A percentile compares a stretch with the other conserved stretches of the same genome.
Evolutionary conservation across 192 early-diverging fungal genomes (phyloP).

Genomic region (Entrophospora sp.): DNA sequence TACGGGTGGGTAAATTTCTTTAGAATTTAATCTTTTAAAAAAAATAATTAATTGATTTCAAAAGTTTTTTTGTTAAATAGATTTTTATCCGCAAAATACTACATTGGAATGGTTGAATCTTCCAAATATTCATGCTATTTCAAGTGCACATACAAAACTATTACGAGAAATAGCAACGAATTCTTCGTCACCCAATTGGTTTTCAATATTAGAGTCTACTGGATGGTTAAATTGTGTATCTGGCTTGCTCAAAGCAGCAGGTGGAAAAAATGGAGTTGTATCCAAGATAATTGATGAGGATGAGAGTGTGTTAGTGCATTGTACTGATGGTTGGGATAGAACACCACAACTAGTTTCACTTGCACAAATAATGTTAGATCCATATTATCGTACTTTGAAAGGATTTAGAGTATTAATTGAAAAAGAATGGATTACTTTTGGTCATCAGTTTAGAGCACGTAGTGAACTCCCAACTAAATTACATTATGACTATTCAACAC

Average conservation of each 20-base stretch:
- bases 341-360: constrained; percentile 37
- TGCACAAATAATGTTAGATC: constrained; percentile 34
- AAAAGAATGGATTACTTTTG: constrained; percentile 35
- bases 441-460: constrained; percentile 32
- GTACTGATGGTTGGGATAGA: constrained; percentile 39
- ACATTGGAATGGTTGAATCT: constrained; percentile 26
- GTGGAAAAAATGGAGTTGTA: constrained; percentile 29
- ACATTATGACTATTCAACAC: too few species aligned
- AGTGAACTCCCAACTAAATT: constrained; percentile 16
- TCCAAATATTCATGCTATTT: constrained; percentile 31
- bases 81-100: constrained; percentile 30
- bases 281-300: constrained; percentile 27
- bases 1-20: constrained; percentile 18
- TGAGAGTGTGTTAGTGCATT: constrained; percentile 34
- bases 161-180: constrained; percentile 27
- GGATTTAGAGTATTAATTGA: constrained; percentile 36
- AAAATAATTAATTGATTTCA: too few species aligned
- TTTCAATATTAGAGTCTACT: constrained; percentile 28
- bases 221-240: constrained; percentile 33
- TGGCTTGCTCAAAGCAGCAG: constrained; percentile 29
- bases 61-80: constrained; percentile 13
- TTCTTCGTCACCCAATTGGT: constrained; percentile 30
- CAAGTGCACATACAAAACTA: constrained; percentile 22
- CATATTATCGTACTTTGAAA: constrained; percentile 31
- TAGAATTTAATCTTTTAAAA: neutral